These are phyloP conservation scores for Eryngium alpinum DNA, from an alignment of 140 eudicot species.

Conservation along the genomic window DNA sequence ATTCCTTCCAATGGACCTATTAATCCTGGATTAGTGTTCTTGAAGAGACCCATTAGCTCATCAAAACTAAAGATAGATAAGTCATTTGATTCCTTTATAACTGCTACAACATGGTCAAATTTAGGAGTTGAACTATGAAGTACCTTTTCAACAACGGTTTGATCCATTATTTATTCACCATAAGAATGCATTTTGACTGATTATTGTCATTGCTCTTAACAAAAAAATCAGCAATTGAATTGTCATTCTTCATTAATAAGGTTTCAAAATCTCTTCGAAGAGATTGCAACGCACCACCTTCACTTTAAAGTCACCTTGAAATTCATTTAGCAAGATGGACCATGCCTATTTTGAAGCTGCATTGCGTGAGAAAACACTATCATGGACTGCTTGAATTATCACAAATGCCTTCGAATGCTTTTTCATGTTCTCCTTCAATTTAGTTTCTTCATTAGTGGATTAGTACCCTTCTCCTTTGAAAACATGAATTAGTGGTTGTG, in stretches of 20 bases:
- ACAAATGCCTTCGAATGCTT: not conserved
- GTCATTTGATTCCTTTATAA: not conserved
- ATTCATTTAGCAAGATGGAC: not conserved
- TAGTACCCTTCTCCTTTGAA: not conserved
- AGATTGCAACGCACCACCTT: not conserved
- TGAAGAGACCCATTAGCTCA: conserved; percentile 10
- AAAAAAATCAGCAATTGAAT: not conserved
- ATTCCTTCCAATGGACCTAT: not conserved
- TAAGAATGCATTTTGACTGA: not conserved
- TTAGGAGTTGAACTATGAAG: not conserved
- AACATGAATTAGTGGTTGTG: not conserved
- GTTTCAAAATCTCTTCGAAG: not conserved
- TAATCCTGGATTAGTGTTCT: conserved; percentile 12
- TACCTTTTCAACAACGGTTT: not conserved
- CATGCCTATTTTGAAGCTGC: not conserved
- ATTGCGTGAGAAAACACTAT: not conserved
- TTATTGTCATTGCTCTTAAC: not conserved
- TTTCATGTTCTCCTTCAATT: not conserved
- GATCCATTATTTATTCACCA: not conserved
- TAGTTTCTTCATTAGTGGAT: not conserved
- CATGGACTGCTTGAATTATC: not conserved
- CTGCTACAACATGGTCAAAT: not conserved
- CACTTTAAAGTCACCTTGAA: not conserved
- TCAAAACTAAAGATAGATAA: not conserved
- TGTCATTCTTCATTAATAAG: not conserved